Base-by-base conservation (phyloP, 2,329 filamentous ascomycete species). In the Apiospora rasikravindrae region DNA sequence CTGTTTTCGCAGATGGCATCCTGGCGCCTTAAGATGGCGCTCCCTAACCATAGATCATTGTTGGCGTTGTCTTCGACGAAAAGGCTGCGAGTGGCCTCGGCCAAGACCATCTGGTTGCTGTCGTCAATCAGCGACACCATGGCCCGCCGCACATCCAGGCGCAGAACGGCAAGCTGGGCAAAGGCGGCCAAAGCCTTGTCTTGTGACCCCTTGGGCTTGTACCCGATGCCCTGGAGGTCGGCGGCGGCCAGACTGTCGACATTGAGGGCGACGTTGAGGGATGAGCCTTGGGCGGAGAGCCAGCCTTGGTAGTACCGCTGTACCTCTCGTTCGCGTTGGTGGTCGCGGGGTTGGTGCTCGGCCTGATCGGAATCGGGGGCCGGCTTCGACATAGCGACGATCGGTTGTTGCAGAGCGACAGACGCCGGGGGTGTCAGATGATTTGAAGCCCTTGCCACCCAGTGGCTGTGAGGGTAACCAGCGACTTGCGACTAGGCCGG, bases 81-180 rank as follows among this genome's bases (percentile, higher is more conserved):
- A 4, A 87, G 74, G 1, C 83, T 84, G 66, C 81, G 82, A 1
- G 87, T 88, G 11, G 85, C 84, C 75, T 89, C 87, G 49, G 86
- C 86, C 57, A 89, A 81, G 68, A 89, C 83, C 71, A 85, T 87
- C 78, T 88, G 86, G 14, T 80, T 82, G 3, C 81, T 78, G 6
- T 78, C 77, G 73, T 86, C 85, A 69, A 88, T 69, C 26, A 69
- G 68, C 11, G 68, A 69, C 22, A 69, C 68, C 68, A 69, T 57
- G 68, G 45, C 68, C 16, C 68, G 68, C 4, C 33, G 37, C 19
- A 69, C 68, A 19, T 47, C 42, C 47, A 69, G 49, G 19, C 47
- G 29, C 71, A 88, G 82, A 13, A 86, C 81, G 42, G 83, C 84
- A 33, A 89, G 81, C 77, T 89, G 88, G 5, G 87, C 85, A 71